Percentiles rank a stretch among this genome's conserved stretches.
Conservation (phyloP, 73 alveolate genomes). For the Durusdinium trenchii region DNA sequence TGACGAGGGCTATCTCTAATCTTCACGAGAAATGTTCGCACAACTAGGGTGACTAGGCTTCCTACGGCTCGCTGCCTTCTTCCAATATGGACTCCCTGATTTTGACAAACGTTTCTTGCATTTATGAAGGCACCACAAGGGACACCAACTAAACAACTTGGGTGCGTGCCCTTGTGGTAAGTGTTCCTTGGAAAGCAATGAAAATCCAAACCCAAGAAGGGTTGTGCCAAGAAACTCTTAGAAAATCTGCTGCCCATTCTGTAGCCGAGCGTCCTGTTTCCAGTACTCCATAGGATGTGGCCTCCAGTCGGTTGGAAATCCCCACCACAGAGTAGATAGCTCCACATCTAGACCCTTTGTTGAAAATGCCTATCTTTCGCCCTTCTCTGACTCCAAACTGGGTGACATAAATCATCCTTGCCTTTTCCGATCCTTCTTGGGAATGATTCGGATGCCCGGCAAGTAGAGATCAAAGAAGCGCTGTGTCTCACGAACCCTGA, state of each 20-base stretch:
- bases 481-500: conserved; percentile 73
- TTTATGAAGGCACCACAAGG: background rate
- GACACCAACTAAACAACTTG: background rate
- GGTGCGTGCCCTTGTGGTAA: background rate
- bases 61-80: conserved; percentile 60
- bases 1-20: background rate
- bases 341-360: background rate
- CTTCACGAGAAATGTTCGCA: background rate
- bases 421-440: background rate
- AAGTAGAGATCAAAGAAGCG: conserved; percentile 70
- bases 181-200: background rate
- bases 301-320: background rate
- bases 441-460: conserved; percentile 30
- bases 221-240: background rate
- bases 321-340: background rate
- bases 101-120: too few species aligned
- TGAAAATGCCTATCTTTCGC: too few species aligned
- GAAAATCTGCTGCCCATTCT: background rate
- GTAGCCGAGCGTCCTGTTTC: background rate
- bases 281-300: conserved; percentile 68
- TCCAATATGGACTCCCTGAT: conserved; percentile 60
- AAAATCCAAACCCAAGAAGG: background rate
- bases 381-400: too few species aligned
- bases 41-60: background rate
- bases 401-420: too few species aligned